Conservation (phyloP, 169 alveolate genomes). For the Ichthyophthirius multifiliis region DNA sequence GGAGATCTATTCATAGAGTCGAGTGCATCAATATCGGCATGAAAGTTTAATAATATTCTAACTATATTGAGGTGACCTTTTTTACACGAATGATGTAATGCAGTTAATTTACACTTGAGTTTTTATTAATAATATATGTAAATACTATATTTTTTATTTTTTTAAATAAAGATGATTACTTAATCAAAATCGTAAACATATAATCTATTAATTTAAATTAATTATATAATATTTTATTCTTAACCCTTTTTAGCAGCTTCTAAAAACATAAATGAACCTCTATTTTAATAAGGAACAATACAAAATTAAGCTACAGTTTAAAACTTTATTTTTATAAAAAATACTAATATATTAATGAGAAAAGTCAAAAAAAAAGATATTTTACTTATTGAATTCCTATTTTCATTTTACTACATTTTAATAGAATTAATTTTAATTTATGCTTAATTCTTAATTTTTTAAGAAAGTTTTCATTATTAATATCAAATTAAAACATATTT, state of each 20-base stretch:
- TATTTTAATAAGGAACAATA: neutral
- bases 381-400: neutral
- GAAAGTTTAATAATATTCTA: neutral
- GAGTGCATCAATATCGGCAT: slow-evolving; percentile 31
- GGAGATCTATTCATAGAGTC: slow-evolving; percentile 29
- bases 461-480: neutral
- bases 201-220: neutral
- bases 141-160: neutral
- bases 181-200: neutral
- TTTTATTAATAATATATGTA: too few species aligned
- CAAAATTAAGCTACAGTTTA: neutral
- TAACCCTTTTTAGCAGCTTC: neutral
- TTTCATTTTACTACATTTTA: neutral
- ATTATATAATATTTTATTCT: neutral
- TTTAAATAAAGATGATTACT: neutral
- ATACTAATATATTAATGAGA: neutral
- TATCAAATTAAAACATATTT: neutral
- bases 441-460: neutral
- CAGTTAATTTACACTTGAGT: slow-evolving; percentile 15
- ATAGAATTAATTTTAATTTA: neutral
- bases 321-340: neutral
- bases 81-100: slow-evolving; percentile 29
- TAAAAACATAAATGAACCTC: neutral
- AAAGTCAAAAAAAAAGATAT: neutral
- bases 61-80: slow-evolving; percentile 10